Percentiles rank a stretch among this genome's conserved stretches.
These are phyloP conservation scores for Hyphopichia burtonii DNA, from an alignment of 1,139 yeast species.

Conservation along the genomic window DNA sequence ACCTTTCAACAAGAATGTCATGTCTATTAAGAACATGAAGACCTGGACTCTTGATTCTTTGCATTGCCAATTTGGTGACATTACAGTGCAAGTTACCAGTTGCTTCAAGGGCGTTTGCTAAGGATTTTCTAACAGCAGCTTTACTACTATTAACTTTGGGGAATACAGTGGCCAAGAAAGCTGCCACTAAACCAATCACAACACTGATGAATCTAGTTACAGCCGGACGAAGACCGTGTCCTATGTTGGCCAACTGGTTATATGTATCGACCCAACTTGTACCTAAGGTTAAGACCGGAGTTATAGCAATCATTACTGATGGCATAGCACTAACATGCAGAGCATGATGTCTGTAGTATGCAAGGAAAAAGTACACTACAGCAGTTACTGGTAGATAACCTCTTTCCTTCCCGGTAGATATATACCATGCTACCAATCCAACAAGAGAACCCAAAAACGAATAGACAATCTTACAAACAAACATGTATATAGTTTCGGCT, in stretches of 20 bases:
- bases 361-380: constrained; percentile 21
- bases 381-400: constrained; percentile 33
- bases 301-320: constrained; percentile 26
- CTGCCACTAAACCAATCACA: constrained; percentile 28
- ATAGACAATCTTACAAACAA: constrained; percentile 24
- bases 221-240: constrained; percentile 30
- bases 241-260: constrained; percentile 21
- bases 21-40: constrained; percentile 21
- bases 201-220: constrained; percentile 29
- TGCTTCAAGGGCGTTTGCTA: constrained; percentile 24
- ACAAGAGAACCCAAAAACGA: constrained; percentile 31
- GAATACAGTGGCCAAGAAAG: constrained; percentile 29
- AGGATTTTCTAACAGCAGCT: constrained; percentile 22
- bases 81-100: constrained; percentile 32
- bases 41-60: constrained; percentile 19
- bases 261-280: constrained; percentile 33
- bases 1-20: constrained; percentile 22
- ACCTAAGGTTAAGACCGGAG: constrained; percentile 33
- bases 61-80: constrained; percentile 27
- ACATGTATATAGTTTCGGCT: constrained; percentile 33
- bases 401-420: constrained; percentile 33
- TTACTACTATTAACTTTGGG: constrained; percentile 35
- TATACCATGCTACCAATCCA: constrained; percentile 39
- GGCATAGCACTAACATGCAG: constrained; percentile 30
- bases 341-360: constrained; percentile 34